Conservation (phyloP, 2,329 filamentous ascomycete species). For the Sphaerulina vaccinii region DNA sequence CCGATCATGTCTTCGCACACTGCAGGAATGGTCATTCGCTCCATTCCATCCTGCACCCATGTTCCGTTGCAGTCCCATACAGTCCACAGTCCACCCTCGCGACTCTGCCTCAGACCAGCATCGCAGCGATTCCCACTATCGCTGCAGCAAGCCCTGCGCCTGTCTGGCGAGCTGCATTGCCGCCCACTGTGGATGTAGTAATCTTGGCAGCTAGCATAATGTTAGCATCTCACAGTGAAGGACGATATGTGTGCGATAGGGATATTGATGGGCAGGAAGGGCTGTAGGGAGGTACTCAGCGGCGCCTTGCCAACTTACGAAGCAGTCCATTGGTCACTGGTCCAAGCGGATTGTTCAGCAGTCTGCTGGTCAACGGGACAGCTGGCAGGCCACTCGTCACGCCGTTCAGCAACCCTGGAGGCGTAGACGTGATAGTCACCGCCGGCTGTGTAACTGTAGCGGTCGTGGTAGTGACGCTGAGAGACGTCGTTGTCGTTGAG, state of each 20-base stretch:
- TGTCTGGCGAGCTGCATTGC: neutral
- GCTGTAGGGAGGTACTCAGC: neutral
- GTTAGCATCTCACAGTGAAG: neutral
- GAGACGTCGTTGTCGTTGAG: neutral
- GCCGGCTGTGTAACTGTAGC: constrained; percentile 11
- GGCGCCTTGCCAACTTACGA: constrained; percentile 3
- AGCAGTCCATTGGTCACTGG: constrained; percentile 1
- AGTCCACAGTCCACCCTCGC: neutral
- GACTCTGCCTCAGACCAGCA: neutral
- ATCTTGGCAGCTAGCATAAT: neutral
- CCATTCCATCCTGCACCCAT: too few relatives aligned
- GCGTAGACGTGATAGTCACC: neutral
- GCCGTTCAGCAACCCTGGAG: neutral
- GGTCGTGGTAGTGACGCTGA: neutral
- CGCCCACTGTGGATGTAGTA: neutral
- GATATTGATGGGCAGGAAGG: neutral
- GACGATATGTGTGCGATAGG: neutral
- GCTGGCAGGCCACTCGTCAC: neutral
- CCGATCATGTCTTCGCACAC: too few relatives aligned
- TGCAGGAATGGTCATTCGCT: too few relatives aligned
- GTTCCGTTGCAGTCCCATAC: neutral
- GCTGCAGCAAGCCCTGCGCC: neutral
- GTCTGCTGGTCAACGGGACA: neutral
- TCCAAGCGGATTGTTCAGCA: constrained; percentile 1
- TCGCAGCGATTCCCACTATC: neutral